phyloP scores from a whole-genome alignment of 1,284 basidiomycete species.

The Erythrobasidium hasegawianum region DNA sequence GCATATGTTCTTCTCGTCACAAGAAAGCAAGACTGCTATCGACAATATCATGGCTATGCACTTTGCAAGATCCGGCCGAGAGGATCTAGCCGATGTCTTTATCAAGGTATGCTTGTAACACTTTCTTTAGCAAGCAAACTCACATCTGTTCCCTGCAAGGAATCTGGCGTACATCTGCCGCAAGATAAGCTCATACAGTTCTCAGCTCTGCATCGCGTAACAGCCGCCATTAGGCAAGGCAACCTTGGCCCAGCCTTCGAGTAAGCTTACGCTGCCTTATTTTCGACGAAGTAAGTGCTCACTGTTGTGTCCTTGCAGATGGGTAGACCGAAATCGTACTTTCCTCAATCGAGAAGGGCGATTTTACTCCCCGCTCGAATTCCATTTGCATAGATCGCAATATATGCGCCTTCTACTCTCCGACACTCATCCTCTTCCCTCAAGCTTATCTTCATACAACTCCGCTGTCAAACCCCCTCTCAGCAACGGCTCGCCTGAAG shows the following conservation, averaged over 20 bases:
- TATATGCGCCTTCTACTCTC: constrained; percentile 67
- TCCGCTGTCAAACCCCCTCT: not conserved
- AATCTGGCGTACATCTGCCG: constrained; percentile 63
- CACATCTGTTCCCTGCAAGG: constrained; percentile 55
- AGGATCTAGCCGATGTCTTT: constrained; percentile 67
- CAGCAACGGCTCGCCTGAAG: not conserved
- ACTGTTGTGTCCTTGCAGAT: constrained; percentile 54
- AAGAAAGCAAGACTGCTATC: constrained; percentile 60
- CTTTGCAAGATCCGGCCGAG: constrained; percentile 72
- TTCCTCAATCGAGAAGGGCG: constrained; percentile 60
- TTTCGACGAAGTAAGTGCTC: constrained; percentile 2
- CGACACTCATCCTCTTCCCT: constrained; percentile 34
- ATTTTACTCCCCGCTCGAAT: constrained; percentile 67
- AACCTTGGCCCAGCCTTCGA: constrained; percentile 69
- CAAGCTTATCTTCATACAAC: not conserved
- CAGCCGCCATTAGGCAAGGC: constrained; percentile 62
- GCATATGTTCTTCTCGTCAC: constrained; percentile 56
- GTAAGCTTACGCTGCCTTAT: constrained; percentile 54
- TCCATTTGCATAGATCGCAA: constrained; percentile 78
- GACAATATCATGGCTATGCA: constrained; percentile 70
- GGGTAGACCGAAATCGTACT: constrained; percentile 63
- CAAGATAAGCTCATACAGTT: constrained; percentile 61
- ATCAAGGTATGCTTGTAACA: constrained; percentile 56
- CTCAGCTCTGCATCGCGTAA: constrained; percentile 67
- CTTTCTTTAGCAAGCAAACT: too few relatives aligned